phyloP scores from a whole-genome alignment of 108 stramenopile species.

The Stephanodiscus minutulus region DNA sequence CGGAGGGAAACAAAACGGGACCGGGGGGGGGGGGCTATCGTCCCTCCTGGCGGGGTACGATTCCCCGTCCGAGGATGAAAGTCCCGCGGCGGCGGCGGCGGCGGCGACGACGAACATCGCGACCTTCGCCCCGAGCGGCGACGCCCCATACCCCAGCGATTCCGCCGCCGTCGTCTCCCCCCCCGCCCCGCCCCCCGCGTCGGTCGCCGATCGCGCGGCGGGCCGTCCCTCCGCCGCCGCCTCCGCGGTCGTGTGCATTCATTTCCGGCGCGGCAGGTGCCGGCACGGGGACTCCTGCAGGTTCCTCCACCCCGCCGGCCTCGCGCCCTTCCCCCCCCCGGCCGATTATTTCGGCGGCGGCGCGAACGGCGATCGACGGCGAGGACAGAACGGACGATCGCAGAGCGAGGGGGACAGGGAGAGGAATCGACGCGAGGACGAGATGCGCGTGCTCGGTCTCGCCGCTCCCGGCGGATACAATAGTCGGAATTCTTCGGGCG shows the following conservation, averaged over 20 bases:
- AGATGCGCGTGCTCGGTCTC: slow-evolving; percentile 46
- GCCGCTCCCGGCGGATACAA: slow-evolving; percentile 14
- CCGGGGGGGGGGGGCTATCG: slow-evolving; percentile 39
- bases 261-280: slow-evolving; percentile 46
- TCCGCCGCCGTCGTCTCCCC: background rate
- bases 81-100: slow-evolving; percentile 2
- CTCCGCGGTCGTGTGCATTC: slow-evolving; percentile 40
- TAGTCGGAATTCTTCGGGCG: no score
- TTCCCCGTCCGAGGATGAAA: slow-evolving; percentile 56
- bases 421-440: slow-evolving; percentile 24
- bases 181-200: background rate
- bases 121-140: background rate
- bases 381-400: slow-evolving; percentile 12
- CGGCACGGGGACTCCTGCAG: slow-evolving; percentile 50
- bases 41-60: slow-evolving; percentile 82
- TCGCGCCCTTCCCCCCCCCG: no score
- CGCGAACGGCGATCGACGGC: slow-evolving; percentile 2
- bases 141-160: background rate
- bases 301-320: slow-evolving; percentile 36
- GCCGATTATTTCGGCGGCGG: background rate
- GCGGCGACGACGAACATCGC: background rate
- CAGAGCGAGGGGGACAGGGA: slow-evolving; percentile 47
- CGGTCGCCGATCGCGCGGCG: background rate
- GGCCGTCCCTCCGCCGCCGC: slow-evolving; percentile 12
- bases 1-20: background rate